Percentiles rank a stretch among this genome's conserved stretches.
Conservation (phyloP, 2,329 filamentous ascomycete species). For the Chlorencoelia australis region DNA sequence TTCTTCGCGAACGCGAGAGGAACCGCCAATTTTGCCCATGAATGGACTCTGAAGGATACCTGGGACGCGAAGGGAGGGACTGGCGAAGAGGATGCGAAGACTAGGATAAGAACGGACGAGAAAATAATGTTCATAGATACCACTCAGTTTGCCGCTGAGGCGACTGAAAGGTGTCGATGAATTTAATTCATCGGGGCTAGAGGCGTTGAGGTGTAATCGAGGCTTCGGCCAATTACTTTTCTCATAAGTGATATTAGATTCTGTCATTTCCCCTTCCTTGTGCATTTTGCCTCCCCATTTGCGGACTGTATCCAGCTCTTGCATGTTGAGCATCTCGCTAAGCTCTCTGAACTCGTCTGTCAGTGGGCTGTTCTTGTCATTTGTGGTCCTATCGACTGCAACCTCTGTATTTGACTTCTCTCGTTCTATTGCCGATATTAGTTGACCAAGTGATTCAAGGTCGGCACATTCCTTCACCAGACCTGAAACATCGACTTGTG, state of each 20-base stretch:
- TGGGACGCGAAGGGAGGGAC: slow-evolving; percentile 54
- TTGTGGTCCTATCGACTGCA: slow-evolving; percentile 14
- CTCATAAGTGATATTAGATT: slow-evolving; percentile 28
- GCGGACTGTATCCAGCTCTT: slow-evolving; percentile 55
- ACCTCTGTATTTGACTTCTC: slow-evolving; percentile 25
- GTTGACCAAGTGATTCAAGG: slow-evolving; percentile 44
- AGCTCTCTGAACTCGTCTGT: slow-evolving; percentile 57
- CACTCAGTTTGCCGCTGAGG: slow-evolving; percentile 28
- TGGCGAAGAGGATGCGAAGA: slow-evolving; percentile 58
- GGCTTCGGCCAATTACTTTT: slow-evolving; percentile 31
- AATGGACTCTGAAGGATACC: slow-evolving; percentile 55
- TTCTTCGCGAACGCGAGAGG: slow-evolving; percentile 36
- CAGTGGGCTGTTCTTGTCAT: slow-evolving; percentile 15
- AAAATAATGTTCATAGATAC: slow-evolving; percentile 48
- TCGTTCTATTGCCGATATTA: slow-evolving; percentile 25
- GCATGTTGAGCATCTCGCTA: slow-evolving; percentile 58
- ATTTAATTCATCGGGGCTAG: slow-evolving; percentile 16
- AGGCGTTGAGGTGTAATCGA: slow-evolving; percentile 32
- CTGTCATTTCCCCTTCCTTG: slow-evolving; percentile 34
- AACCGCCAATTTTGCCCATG: slow-evolving; percentile 43
- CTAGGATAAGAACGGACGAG: slow-evolving; percentile 56
- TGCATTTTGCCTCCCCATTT: slow-evolving; percentile 56
- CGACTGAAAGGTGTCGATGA: slow-evolving; percentile 3
- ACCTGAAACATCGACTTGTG: slow-evolving; percentile 55
- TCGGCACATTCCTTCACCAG: slow-evolving; percentile 51